Evolutionary conservation across 441 rosid species (phyloP).

Genomic region (Corymbia citriodora): DNA sequence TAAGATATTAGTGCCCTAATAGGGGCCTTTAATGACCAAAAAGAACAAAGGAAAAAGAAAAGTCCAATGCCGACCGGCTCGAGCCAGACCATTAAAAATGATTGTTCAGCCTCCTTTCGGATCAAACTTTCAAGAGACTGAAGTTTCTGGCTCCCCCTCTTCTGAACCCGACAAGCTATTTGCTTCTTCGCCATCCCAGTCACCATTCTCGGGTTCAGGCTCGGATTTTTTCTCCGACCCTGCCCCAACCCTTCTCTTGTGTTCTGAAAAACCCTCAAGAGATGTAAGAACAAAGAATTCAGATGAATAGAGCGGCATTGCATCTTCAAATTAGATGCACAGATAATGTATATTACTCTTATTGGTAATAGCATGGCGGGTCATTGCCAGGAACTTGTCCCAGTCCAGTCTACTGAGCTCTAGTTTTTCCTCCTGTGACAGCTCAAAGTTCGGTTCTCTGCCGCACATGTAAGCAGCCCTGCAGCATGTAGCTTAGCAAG

Average conservation of each 20-base stretch:
- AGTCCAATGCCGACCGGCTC: constrained; percentile 11
- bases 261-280: constrained; percentile 31
- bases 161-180: constrained; percentile 43
- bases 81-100: constrained; percentile 8
- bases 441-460: constrained; percentile 90
- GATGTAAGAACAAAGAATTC: background rate
- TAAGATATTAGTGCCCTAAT: constrained; percentile 23
- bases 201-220: constrained; percentile 23
- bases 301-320: background rate
- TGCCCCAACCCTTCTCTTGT: constrained; percentile 59
- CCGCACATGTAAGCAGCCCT: constrained; percentile 99
- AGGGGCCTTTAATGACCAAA: constrained; percentile 20
- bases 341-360: constrained; percentile 47
- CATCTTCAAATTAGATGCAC: background rate
- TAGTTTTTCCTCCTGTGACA: constrained; percentile 66
- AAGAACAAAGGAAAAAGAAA: background rate
- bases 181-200: constrained; percentile 33
- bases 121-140: constrained; percentile 27
- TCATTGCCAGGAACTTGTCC: constrained; percentile 82
- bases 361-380: constrained; percentile 78
- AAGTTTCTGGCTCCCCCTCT: constrained; percentile 43
- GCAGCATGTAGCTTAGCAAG: background rate
- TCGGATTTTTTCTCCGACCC: constrained; percentile 33
- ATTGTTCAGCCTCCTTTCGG: constrained; percentile 12
- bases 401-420: constrained; percentile 69